Evolutionary conservation across 805 yeast species (phyloP).

Genomic region (Metschnikowia baotianmanensis): DNA sequence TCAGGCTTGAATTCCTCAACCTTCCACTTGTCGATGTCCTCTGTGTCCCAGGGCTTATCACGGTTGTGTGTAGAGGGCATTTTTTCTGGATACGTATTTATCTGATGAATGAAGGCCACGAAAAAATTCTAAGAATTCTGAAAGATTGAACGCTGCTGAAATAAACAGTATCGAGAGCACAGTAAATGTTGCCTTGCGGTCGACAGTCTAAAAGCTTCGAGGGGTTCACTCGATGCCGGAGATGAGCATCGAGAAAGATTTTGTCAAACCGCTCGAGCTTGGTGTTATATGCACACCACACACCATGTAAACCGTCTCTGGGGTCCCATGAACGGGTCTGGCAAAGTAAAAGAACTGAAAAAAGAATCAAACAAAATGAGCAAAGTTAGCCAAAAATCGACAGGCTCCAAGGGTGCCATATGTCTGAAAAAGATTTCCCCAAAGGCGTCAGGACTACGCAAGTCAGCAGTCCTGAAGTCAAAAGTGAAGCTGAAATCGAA

Average conservation of each 20-base stretch:
- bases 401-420: not conserved
- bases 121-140: too few species aligned
- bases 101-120: too few species aligned
- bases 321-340: too few species aligned
- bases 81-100: too few species aligned
- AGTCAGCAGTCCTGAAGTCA: conserved; percentile 10
- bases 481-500: conserved; percentile 23
- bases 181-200: not conserved
- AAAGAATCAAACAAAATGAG: not conserved
- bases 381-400: conserved; percentile 1
- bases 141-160: too few species aligned
- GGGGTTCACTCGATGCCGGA: too few species aligned
- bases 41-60: conserved; percentile 98
- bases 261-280: not conserved
- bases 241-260: conserved; percentile 14
- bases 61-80: conserved; percentile 94
- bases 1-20: conserved; percentile 85
- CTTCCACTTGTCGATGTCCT: conserved; percentile 91
- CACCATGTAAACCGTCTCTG: too few species aligned
- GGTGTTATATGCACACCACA: conserved; percentile 2
- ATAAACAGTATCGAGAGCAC: too few species aligned
- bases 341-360: not conserved
- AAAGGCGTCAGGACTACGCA: not conserved
- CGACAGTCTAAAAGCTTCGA: too few species aligned
- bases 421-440: not conserved